phyloP scores from a whole-genome alignment of 2,329 filamentous ascomycete species.

The Alternaria ventricosa region DNA sequence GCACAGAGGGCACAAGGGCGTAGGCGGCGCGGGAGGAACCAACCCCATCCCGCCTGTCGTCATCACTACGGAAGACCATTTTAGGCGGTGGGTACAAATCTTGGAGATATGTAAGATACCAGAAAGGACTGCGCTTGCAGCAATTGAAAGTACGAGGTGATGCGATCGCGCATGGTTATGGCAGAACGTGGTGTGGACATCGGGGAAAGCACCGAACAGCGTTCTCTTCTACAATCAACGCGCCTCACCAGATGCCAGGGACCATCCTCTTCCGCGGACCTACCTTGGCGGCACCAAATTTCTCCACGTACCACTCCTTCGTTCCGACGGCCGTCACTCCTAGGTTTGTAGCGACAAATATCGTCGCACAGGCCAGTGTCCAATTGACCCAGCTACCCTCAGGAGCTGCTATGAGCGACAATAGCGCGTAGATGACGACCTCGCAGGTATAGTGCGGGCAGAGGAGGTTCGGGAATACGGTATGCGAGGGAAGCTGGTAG shows the following conservation, averaged over 20 bases:
- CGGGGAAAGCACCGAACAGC: background rate
- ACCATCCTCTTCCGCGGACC: constrained; percentile 39
- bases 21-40: background rate
- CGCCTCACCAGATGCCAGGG: constrained; percentile 40
- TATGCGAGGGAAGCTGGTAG: constrained; percentile 79
- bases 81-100: background rate
- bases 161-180: background rate
- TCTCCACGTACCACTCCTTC: constrained; percentile 61
- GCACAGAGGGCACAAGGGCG: background rate
- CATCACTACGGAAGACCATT: background rate
- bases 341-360: constrained; percentile 81
- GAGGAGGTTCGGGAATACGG: constrained; percentile 73
- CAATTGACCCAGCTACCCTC: constrained; percentile 69
- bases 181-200: background rate
- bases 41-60: background rate
- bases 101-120: background rate
- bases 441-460: constrained; percentile 94
- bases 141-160: background rate
- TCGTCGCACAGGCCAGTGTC: constrained; percentile 71
- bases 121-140: background rate
- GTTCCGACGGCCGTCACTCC: constrained; percentile 81
- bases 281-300: constrained; percentile 42
- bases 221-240: background rate
- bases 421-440: constrained; percentile 79
- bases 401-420: constrained; percentile 78